Evolutionary conservation across 371 early-diverging fungal genomes (phyloP).

Genomic region (Conidiobolus incongruus): DNA sequence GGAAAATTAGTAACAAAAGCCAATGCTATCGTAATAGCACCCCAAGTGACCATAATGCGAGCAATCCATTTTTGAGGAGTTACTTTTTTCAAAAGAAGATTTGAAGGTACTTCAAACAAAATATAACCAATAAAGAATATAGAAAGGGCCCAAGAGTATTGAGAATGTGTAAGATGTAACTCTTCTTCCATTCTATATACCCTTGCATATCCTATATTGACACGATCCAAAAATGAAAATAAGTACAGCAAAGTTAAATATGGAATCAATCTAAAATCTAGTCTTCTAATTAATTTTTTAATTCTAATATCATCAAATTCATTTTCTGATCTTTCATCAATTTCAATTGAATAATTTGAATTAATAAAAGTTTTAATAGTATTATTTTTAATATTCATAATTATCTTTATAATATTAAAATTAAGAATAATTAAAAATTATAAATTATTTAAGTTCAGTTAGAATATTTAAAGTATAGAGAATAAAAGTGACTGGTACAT

Average conservation of each 20-base stretch:
- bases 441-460: no score
- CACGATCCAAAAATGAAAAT: conserved; percentile 47
- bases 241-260: conserved; percentile 43
- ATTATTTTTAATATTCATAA: no score
- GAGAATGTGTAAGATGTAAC: conserved; percentile 15
- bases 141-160: conserved; percentile 34
- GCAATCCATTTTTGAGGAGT: conserved; percentile 3
- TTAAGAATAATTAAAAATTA: no score
- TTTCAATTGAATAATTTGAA: no score
- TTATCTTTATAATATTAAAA: no score
- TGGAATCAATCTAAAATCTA: conserved; percentile 41
- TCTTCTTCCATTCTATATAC: conserved; percentile 17
- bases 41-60: conserved; percentile 32
- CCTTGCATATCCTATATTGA: no score
- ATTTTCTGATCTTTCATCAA: no score
- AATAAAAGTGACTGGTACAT: no score
- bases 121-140: conserved; percentile 52
- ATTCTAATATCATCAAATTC: no score
- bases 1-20: conserved; percentile 12
- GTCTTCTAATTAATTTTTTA: conserved; percentile 25
- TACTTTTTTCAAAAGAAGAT: conserved; percentile 4
- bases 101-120: conserved; percentile 19
- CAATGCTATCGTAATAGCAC: conserved; percentile 28
- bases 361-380: no score
- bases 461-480: no score